A percentile compares a stretch with the other conserved stretches of the same genome.
Evolutionary conservation across 73 alveolate genomes (phyloP).

Genomic region (Paramecium sexaurelia): DNA sequence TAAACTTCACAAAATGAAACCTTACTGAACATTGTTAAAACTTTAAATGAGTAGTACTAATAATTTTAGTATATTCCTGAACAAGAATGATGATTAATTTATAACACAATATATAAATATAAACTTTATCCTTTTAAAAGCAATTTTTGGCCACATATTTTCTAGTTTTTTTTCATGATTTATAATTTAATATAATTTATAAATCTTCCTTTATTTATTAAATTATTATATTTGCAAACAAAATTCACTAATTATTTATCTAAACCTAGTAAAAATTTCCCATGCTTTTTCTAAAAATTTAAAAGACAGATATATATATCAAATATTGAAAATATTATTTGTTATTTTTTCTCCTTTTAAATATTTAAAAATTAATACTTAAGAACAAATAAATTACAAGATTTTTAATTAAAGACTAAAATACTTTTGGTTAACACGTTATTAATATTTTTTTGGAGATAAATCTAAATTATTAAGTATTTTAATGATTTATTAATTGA

Average conservation of each 20-base stretch:
- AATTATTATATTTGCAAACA: no score
- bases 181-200: not conserved
- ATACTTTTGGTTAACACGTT: not conserved
- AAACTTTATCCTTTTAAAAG: not conserved
- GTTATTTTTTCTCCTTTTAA: no score
- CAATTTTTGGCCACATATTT: not conserved
- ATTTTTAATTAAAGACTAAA: not conserved
- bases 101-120: not conserved
- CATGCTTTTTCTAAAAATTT: no score
- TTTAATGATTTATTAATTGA: no score
- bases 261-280: no score
- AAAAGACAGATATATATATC: no score
- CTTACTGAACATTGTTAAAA: not conserved
- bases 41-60: not conserved
- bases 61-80: not conserved
- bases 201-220: not conserved
- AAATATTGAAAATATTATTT: no score
- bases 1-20: not conserved
- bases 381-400: not conserved
- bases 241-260: no score
- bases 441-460: not conserved
- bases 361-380: not conserved
- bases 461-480: not conserved
- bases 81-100: not conserved
- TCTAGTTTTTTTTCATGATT: not conserved